Conservation (phyloP, 352 stramenopile species). For the Globisporangium carolinianum region DNA sequence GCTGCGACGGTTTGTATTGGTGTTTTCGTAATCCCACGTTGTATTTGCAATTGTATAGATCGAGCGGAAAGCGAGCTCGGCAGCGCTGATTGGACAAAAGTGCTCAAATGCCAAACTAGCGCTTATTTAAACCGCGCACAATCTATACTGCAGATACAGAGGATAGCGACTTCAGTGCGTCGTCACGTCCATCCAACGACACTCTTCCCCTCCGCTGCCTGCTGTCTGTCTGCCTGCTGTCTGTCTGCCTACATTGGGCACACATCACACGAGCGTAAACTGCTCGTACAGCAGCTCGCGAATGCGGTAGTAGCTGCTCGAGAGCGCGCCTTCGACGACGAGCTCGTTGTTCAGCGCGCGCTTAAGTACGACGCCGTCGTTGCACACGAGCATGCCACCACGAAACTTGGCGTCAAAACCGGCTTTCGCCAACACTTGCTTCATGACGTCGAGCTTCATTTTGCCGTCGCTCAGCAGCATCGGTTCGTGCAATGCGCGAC, state of each 20-base stretch:
- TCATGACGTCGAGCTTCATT: conserved; percentile 88
- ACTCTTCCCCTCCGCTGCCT: too few species aligned
- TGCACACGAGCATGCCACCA: conserved; percentile 86
- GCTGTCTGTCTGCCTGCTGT: too few species aligned
- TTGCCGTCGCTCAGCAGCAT: conserved; percentile 85
- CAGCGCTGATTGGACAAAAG: too few species aligned
- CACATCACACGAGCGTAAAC: conserved; percentile 70
- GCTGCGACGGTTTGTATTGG: neutral
- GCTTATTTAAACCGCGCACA: too few species aligned
- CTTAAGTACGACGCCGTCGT: conserved; percentile 84
- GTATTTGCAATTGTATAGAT: neutral
- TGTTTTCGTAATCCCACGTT: neutral
- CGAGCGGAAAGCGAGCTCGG: too few species aligned
- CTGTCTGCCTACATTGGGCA: too few species aligned
- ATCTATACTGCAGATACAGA: too few species aligned
- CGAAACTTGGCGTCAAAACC: conserved; percentile 87
- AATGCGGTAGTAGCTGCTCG: conserved; percentile 84
- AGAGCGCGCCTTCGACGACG: conserved; percentile 79
- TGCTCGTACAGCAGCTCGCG: conserved; percentile 82
- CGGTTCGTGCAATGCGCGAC: conserved; percentile 49
- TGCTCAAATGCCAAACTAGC: too few species aligned
- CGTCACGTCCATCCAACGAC: too few species aligned
- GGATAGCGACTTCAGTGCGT: too few species aligned
- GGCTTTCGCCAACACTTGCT: conserved; percentile 79
- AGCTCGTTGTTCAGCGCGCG: conserved; percentile 84